Evolutionary conservation across 2,329 filamentous ascomycete species (phyloP).

Genomic region (Cytospora paraplurivora): DNA sequence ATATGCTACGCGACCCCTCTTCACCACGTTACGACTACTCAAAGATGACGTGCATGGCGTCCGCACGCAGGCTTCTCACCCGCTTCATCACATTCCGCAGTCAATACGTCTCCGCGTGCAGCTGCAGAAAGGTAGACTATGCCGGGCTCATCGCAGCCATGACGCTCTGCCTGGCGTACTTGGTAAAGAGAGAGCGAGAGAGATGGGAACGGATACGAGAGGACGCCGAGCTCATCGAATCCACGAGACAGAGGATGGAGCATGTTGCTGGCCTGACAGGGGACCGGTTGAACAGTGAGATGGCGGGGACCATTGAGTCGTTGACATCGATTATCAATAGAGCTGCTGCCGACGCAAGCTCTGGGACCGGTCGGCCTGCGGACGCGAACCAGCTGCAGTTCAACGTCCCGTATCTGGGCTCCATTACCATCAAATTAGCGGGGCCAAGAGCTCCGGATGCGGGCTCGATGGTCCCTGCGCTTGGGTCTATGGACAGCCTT

Average conservation of each 20-base stretch:
- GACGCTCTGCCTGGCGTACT: slow-evolving; percentile 53
- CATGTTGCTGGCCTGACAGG: slow-evolving; percentile 42
- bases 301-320: slow-evolving; percentile 46
- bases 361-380: slow-evolving; percentile 10
- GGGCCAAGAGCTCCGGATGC: slow-evolving; percentile 11
- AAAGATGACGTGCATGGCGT: slow-evolving; percentile 50
- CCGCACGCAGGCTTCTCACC: slow-evolving; percentile 53
- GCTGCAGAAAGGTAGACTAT: slow-evolving; percentile 55
- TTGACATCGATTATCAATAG: slow-evolving; percentile 46
- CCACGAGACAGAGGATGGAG: slow-evolving; percentile 42
- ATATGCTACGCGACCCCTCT: slow-evolving; percentile 48
- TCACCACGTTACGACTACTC: slow-evolving; percentile 49
- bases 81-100: slow-evolving; percentile 52
- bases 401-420: slow-evolving; percentile 50
- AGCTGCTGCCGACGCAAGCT: slow-evolving; percentile 27
- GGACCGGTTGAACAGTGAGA: slow-evolving; percentile 46
- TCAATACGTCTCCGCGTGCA: slow-evolving; percentile 41
- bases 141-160: slow-evolving; percentile 53
- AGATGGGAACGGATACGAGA: slow-evolving; percentile 30
- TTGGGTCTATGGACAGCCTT: slow-evolving; percentile 8
- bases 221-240: slow-evolving; percentile 43
- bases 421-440: slow-evolving; percentile 45
- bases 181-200: slow-evolving; percentile 39
- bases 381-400: slow-evolving; percentile 39
- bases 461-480: not conserved